Evolutionary conservation across 352 stramenopile genomes (phyloP).

Genomic region (Aphanomyces astaci): DNA sequence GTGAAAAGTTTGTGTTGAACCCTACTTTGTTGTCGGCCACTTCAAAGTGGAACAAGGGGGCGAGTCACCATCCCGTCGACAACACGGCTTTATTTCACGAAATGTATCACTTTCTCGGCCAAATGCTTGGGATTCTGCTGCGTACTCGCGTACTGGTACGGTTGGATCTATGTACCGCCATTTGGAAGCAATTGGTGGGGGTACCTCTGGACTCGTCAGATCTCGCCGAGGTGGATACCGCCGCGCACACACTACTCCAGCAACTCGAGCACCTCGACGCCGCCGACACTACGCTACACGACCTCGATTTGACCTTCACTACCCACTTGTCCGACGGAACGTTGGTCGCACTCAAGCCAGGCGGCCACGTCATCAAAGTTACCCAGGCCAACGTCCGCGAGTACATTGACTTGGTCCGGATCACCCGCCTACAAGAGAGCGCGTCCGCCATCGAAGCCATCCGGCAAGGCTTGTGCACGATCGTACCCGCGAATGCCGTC

Average conservation of each 20-base stretch:
- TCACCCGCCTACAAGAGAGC: constrained; percentile 36
- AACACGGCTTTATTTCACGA: constrained; percentile 58
- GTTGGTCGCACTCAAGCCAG: constrained; percentile 35
- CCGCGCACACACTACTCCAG: constrained; percentile 46
- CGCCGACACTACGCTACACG: constrained; percentile 40
- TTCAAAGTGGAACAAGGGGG: constrained; percentile 19
- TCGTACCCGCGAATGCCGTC: constrained; percentile 56
- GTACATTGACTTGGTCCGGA: constrained; percentile 44
- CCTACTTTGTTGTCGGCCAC: constrained; percentile 26
- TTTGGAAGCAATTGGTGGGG: constrained; percentile 68
- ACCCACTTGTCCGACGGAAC: constrained; percentile 62
- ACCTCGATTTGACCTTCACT: constrained; percentile 69
- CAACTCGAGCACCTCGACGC: constrained; percentile 27
- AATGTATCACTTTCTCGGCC: constrained; percentile 85
- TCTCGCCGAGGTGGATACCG: constrained; percentile 60
- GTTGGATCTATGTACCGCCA: constrained; percentile 54
- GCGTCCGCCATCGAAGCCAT: constrained; percentile 53
- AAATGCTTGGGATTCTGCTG: constrained; percentile 85
- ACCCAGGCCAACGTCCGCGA: constrained; percentile 38
- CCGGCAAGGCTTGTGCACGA: constrained; percentile 66
- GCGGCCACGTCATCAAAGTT: constrained; percentile 34
- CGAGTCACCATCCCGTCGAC: constrained; percentile 35
- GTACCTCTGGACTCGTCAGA: constrained; percentile 35
- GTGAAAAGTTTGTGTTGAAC: constrained; percentile 83
- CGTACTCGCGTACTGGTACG: constrained; percentile 70